Evolutionary conservation across 2,329 filamentous ascomycete genomes (phyloP).

Genomic region (Colletotrichum aenigma): DNA sequence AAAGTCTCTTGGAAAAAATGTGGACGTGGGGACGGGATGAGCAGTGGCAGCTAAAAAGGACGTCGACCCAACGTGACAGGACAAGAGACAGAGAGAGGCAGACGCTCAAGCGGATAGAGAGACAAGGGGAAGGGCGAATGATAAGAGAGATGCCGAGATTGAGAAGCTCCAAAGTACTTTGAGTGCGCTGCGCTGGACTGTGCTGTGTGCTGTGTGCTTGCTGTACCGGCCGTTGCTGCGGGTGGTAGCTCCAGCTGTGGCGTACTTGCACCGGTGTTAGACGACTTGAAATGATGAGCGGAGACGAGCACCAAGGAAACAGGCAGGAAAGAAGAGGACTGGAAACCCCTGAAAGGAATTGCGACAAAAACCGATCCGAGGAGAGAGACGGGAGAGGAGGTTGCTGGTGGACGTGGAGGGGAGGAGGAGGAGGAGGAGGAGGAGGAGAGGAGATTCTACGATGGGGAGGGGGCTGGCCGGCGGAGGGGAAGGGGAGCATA

Average conservation of each 20-base stretch:
- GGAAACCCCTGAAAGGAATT: slow-evolving; percentile 21
- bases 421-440: slow-evolving; percentile 4
- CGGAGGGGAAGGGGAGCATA: slow-evolving; percentile 11
- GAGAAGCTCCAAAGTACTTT: slow-evolving; percentile 15
- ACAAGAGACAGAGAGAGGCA: not conserved
- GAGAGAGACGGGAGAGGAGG: not conserved
- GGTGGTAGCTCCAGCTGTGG: not conserved
- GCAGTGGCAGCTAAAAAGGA: slow-evolving; percentile 17
- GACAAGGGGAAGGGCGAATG: slow-evolving; percentile 21
- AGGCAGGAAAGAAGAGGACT: slow-evolving; percentile 22
- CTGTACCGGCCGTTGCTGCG: not conserved
- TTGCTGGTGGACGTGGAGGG: not conserved
- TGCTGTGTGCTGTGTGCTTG: not conserved
- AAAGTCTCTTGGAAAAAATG: slow-evolving; percentile 20
- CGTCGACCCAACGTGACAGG: slow-evolving; percentile 21
- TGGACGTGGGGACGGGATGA: slow-evolving; percentile 18
- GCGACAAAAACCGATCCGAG: slow-evolving; percentile 21
- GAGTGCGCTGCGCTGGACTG: not conserved
- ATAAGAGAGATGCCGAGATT: slow-evolving; percentile 19
- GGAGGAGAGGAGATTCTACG: slow-evolving; percentile 10
- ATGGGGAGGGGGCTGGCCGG: slow-evolving; percentile 9
- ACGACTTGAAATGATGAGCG: slow-evolving; percentile 19
- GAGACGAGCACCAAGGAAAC: slow-evolving; percentile 21
- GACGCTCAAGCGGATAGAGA: slow-evolving; percentile 19
- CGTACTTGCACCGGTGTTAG: not conserved